Conservation (phyloP, 2,329 filamentous ascomycete genomes). For the Colletotrichum noveboracense region DNA sequence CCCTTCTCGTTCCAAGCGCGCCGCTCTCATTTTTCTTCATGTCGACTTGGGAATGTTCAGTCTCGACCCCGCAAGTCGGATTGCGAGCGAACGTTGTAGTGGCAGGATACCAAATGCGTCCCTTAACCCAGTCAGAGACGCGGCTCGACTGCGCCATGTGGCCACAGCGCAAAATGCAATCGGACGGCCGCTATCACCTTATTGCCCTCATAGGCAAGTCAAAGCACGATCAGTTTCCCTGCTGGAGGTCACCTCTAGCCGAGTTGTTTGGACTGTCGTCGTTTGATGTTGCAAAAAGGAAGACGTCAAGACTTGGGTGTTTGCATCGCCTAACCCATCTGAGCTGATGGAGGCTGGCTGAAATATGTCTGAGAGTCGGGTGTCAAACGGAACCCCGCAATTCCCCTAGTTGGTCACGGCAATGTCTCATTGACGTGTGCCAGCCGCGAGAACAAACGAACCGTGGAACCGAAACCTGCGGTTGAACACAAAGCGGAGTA, state of each 20-base stretch:
- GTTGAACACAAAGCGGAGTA: not conserved
- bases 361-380: not conserved
- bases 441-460: not conserved
- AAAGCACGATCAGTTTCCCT: not conserved
- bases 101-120: not conserved
- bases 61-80: not conserved
- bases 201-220: not conserved
- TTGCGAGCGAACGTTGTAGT: not conserved
- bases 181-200: not conserved
- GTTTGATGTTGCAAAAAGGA: not conserved
- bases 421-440: not conserved
- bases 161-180: not conserved
- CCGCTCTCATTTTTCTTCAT: not conserved
- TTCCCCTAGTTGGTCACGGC: not conserved
- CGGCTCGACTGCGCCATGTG: not conserved
- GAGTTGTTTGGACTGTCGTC: not conserved
- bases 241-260: not conserved
- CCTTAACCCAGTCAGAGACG: not conserved
- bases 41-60: not conserved
- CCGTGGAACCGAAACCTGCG: not conserved
- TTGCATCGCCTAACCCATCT: not conserved
- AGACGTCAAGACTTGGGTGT: not conserved
- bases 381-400: slow-evolving; percentile 8
- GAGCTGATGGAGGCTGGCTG: not conserved
- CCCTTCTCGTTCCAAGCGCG: not conserved